Base-by-base conservation (phyloP, 371 early-diverging fungal species). In the Mortierella sp. region DNA sequence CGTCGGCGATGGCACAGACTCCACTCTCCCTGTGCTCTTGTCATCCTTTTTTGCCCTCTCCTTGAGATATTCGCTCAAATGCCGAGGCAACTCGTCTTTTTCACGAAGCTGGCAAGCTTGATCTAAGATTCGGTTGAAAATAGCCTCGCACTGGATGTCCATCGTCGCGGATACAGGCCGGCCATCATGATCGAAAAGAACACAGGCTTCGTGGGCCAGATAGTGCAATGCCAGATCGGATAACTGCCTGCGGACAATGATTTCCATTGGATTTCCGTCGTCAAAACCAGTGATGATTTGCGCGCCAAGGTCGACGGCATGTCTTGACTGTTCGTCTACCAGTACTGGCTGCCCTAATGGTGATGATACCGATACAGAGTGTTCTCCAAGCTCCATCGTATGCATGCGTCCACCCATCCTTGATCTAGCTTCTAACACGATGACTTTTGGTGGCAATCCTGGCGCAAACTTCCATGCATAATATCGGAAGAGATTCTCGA, bases 251-350 rank as follows among this genome's bases (percentile, higher is more conserved):
- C 71, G 74, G 26, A 83, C 62, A 48, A 83, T 71, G 24, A 71
- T 61, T 43, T 79, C 82, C 65, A 83, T 74, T 0, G 83, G 83
- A 46, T 83, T 83, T 1, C 83, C 83, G 39, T 73, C 67, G 12
- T 80, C 78, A 54, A 80, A 83, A 2, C 83, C 83, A 16, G 81
- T 80, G 49, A 83, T 74, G 54, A 82, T 76, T 42, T 79, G 78
- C 1, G 83, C 82, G 13, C 80, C 80, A 18, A 80, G 48, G 27
- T 80, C 80, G 5, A 80, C 78, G 3, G 64, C 52, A 34, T 64
- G 69, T 31, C 46, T 55, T 48, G 28, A 7, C 34, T 34, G 34
- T 7, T 10, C 34, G 10, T 34, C 34, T 10, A 10, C 4, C 10
- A 34, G 7, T 10, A 34, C 24, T 54, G 31, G 12, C 7, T 6